Evolutionary conservation across 495 filamentous ascomycete species (phyloP).

Genomic region (Hypoxylon perforatum): DNA sequence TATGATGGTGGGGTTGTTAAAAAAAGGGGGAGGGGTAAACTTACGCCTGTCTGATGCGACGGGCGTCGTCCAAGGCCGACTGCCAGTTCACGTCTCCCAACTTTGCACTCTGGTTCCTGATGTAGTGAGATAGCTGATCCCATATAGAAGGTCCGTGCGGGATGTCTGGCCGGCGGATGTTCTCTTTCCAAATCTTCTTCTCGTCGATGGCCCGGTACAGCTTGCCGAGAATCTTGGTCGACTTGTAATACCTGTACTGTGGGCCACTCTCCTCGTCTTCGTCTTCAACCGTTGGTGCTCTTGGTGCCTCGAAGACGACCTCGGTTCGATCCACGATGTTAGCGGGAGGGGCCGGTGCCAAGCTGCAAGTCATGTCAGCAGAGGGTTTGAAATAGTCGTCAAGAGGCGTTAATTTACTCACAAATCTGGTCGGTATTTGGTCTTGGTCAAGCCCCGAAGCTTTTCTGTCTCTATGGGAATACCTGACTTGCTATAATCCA

Average conservation of each 20-base stretch:
- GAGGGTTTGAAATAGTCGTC: background rate
- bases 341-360: conserved; percentile 73
- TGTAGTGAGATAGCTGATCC: conserved; percentile 56
- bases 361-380: conserved; percentile 38
- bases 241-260: conserved; percentile 69
- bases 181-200: conserved; percentile 67
- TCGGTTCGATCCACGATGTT: conserved; percentile 59
- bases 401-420: conserved; percentile 35
- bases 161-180: conserved; percentile 56
- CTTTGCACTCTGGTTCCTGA: conserved; percentile 43
- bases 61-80: conserved; percentile 56
- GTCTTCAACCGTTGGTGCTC: conserved; percentile 49
- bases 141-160: conserved; percentile 50
- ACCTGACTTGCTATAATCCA: conserved; percentile 87
- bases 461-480: conserved; percentile 65
- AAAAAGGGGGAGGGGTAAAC: conserved; percentile 39
- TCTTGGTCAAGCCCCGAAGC: conserved; percentile 36
- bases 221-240: conserved; percentile 74
- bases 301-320: conserved; percentile 55
- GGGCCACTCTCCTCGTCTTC: conserved; percentile 66
- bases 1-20: background rate
- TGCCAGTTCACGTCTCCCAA: conserved; percentile 45
- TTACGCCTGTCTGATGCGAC: conserved; percentile 66
- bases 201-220: conserved; percentile 83
- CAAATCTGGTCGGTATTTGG: conserved; percentile 54